Base-by-base conservation (phyloP, 805 yeast species). In the Danielozyma ontarioensis region DNA sequence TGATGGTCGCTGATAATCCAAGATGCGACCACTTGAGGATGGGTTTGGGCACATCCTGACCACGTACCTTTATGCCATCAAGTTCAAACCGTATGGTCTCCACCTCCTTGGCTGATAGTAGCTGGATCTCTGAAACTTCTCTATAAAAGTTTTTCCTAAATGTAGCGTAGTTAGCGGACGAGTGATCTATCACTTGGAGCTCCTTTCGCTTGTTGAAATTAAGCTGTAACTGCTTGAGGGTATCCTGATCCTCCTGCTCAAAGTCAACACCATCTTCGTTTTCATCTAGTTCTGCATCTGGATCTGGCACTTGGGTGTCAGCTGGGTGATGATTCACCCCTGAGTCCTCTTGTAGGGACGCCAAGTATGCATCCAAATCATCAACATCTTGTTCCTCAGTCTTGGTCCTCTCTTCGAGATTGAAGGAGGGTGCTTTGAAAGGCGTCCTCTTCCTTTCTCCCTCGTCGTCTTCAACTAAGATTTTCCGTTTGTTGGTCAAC, bases 21-120 rank as follows among this genome's bases (percentile, higher is more conserved):
- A 88, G 62, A 40, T 86, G 90, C 3, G 83, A 67, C 94, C 97
- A 90, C 34, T 75, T 74, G 26, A 69, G 48, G 1, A 87, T 74
- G 0, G 97, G 96, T 17, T 68, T 65, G 1, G 82, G 79, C 27
- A 76, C 70, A 26, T 64, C 52, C 1, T 46, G 40, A 0, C 95
- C 95, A 31, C 74, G 57, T 2, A 85, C 76, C 31, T 73, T 73
- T 21, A 87, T 78, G n/a, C 82, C 80, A 39, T 79, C 88, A 27
- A 78, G 48, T 8, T 50, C 50, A 12, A 69, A 45, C 29, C 93
- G 55, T 5, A 81, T 48, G 5, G 64, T 68, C 2, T 68, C 68
- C 1, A 81, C 77, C 31, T 84, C 88, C 25, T 70, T 76, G 0
- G 59, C 62, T 0, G 77, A 58, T 34, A 83, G 51, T 0, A 53